These are phyloP conservation scores for Hortiboletus flavorubellus DNA, from an alignment of 768 basidiomycete species.

Conservation along the genomic window DNA sequence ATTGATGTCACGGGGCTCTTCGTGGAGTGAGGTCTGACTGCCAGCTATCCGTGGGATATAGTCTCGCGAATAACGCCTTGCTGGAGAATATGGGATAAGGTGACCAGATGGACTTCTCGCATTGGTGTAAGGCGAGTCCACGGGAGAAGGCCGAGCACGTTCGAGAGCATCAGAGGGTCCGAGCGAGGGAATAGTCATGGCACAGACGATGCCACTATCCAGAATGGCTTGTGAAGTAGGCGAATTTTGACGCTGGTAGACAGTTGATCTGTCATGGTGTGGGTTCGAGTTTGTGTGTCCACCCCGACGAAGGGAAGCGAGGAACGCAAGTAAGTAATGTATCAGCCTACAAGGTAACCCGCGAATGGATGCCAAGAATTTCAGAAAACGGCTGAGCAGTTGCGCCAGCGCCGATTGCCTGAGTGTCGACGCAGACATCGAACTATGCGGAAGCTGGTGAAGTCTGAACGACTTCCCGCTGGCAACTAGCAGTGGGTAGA, in stretches of 20 bases:
- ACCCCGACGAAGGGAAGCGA: constrained; percentile 4
- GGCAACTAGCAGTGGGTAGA: no score
- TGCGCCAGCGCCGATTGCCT: background rate
- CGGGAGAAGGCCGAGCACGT: constrained; percentile 5
- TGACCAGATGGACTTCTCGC: constrained; percentile 20
- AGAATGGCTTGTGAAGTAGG: background rate
- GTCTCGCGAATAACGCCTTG: constrained; percentile 12
- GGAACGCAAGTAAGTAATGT: background rate
- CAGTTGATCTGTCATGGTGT: background rate
- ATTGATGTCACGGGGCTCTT: constrained; percentile 12
- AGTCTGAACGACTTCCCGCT: no score
- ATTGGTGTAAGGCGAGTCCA: constrained; percentile 12
- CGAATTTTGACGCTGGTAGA: background rate
- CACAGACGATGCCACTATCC: constrained; percentile 3
- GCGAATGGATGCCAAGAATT: background rate
- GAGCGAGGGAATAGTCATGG: constrained; percentile 15
- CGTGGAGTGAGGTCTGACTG: constrained; percentile 15
- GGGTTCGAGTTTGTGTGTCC: background rate
- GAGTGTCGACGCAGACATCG: background rate
- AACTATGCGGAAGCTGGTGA: no score
- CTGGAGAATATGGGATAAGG: constrained; percentile 15
- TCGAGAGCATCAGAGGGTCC: constrained; percentile 1
- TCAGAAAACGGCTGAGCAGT: constrained; percentile 2
- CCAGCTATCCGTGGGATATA: constrained; percentile 2
- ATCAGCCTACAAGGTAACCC: background rate